These are phyloP conservation scores for Geotrichum klebahnii DNA, from an alignment of 1,139 yeast species.

Conservation along the genomic window DNA sequence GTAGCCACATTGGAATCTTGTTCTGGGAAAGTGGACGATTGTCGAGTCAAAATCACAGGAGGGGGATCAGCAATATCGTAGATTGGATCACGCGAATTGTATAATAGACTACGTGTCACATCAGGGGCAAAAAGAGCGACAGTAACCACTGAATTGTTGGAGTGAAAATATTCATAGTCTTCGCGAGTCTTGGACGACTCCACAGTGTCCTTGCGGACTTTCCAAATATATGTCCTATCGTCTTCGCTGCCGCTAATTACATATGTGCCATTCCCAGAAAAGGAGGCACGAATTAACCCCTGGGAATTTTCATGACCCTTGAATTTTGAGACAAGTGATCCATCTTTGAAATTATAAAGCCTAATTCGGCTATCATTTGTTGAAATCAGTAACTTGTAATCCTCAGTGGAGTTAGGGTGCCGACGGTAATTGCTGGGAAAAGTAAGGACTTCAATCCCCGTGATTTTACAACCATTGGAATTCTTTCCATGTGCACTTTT, in stretches of 20 bases:
- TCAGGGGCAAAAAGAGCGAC: constrained; percentile 77
- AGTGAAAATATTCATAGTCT: constrained; percentile 62
- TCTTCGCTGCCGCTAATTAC: constrained; percentile 48
- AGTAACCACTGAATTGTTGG: constrained; percentile 70
- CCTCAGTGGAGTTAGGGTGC: background rate
- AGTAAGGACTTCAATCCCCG: constrained; percentile 35
- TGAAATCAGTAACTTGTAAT: constrained; percentile 39
- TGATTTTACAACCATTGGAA: constrained; percentile 37
- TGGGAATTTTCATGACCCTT: constrained; percentile 70
- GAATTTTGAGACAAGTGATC: constrained; percentile 59
- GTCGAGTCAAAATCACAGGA: constrained; percentile 8
- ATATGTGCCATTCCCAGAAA: constrained; percentile 50
- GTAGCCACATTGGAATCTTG: no score
- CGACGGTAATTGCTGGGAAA: constrained; percentile 24
- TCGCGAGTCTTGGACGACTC: constrained; percentile 29
- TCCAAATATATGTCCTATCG: constrained; percentile 60
- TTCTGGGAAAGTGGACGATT: no score
- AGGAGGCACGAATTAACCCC: constrained; percentile 65
- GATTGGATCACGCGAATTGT: constrained; percentile 72
- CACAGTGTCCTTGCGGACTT: constrained; percentile 26
- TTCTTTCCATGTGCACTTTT: constrained; percentile 41
- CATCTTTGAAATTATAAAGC: constrained; percentile 53
- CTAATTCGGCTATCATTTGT: constrained; percentile 81
- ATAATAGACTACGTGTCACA: constrained; percentile 59
- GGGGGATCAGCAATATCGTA: constrained; percentile 52